Percentiles rank a stretch among this genome's conserved stretches.
Evolutionary conservation across 768 basidiomycete genomes (phyloP).

Genomic region (Mycena epipterygia): DNA sequence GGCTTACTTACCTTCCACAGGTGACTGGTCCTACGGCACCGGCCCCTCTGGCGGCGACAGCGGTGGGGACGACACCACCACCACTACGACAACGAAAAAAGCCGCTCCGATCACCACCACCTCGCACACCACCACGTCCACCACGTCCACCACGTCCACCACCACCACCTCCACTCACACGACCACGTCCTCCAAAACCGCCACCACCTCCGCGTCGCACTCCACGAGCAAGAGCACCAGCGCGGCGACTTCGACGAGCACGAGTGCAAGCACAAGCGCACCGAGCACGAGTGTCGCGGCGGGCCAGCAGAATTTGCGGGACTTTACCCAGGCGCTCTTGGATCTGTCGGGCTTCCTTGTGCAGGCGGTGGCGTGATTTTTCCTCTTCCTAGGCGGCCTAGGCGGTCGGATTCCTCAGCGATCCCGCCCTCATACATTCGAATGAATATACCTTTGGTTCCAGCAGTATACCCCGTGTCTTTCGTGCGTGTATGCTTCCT

Average conservation of each 20-base stretch:
- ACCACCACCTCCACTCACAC: not conserved
- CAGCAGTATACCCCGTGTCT: too few species aligned
- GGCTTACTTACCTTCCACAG: too few species aligned
- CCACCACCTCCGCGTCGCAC: not conserved
- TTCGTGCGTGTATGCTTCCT: too few species aligned
- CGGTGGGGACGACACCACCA: not conserved
- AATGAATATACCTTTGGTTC: too few species aligned
- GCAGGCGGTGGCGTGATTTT: too few species aligned
- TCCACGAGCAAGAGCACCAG: not conserved
- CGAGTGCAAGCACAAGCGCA: not conserved
- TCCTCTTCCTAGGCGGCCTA: conserved; percentile 17
- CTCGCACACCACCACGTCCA: not conserved
- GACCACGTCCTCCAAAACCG: not conserved
- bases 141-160: not conserved
- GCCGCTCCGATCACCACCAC: not conserved
- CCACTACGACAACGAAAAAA: not conserved
- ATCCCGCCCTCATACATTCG: too few species aligned
- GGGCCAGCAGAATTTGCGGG: conserved; percentile 19
- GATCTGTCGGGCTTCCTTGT: conserved; percentile 7
- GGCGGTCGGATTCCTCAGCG: not conserved
- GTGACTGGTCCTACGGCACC: conserved; percentile 6
- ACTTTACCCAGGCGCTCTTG: conserved; percentile 16
- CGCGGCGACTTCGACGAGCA: not conserved
- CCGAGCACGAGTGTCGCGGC: not conserved
- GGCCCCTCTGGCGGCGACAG: not conserved